Base-by-base conservation (phyloP, 2,329 filamentous ascomycete species). In the Talaromyces amestolkiae region DNA sequence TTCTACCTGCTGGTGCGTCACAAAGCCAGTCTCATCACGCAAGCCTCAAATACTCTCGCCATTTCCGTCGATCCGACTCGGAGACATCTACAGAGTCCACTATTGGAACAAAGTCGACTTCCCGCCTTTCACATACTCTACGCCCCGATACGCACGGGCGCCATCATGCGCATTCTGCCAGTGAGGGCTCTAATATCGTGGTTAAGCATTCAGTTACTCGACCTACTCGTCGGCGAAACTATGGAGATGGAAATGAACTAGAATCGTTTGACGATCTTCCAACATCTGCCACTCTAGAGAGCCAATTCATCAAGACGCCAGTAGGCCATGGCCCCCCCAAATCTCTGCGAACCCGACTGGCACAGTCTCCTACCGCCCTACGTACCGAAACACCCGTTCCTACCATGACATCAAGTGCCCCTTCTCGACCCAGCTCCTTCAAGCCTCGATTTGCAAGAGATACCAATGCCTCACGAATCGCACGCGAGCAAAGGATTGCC, bases 201-300 rank as follows among this genome's bases (percentile, higher is more conserved):
- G 80, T 84, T 7, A 90, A 89, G 82, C 87, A 90, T 69, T 88
- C 90, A 56, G 80, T 96, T 66, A 93, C 86, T 68, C 91, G 89
- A 75, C 92, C 92, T 3, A 84, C 86, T 41, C 84, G 87, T 47
- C 83, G 84, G 66, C 85, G 88, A 54, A 87, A 91, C 72, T 99
- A 96, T 79, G 95, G 95, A 13, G 92, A 97, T 76, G 95, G 95
- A 17, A 91, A 90, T 67, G 95, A 99, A 77, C 84, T 99, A 39
- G 94, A 98, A 70, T 88, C 86, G 2, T 98, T 99, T 75, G 95
- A 99, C 75, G 95, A 99, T 77, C 81, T 99, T 64, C 94, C 94
- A 1, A 98, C 93, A 0, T 97, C 93, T 17, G 87, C 85, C 13
- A 87, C 90, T 67, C 85, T 87, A 15, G 95, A 99, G 78, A 92